Base-by-base conservation (phyloP, 805 yeast genomes). In the Candida saitoana region DNA sequence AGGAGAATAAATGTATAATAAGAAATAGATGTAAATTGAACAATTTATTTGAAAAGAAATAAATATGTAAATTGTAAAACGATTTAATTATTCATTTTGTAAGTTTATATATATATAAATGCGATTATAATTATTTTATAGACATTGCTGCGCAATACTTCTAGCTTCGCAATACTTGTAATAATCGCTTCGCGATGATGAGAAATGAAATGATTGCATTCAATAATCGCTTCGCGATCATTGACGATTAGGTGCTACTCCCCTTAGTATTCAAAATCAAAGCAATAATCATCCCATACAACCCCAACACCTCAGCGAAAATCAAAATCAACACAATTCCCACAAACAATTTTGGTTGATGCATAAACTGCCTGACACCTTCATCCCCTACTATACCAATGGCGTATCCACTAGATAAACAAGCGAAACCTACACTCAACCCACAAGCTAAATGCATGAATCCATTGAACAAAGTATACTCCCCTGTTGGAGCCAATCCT, bases 381-480 rank as follows among this genome's bases (percentile, higher is more conserved):
- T 85, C 95, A 58, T 87, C 96, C 33, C 96, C 96, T 30, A 87
- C 96, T 49, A 87, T 83, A 39, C 96, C 96, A 69, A 87, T 87
- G 44, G 99, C 93, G 65, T 90, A 93, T 35, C 99, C 99, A 45
- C 96, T 86, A 32, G 98, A 90, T 59, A 93, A 74, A 63, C 98
- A 90, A 3, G 98, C 89, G 58, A 93, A 88, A 2, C 99, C 99
- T 34, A 93, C 99, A 29, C 95, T 80, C 46, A 91, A 69, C 1
- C 99, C 99, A 66, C 97, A 89, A 40, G 95, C 90, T 62, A 93
- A 72, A 67, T 93, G 99, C 95, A 93, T 88, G 63, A 89, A 89
- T n/a, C 99, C 99, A 59, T 87, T 86, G 69, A 87, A 93, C 43
- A 93, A 69, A 3, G 96, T 82, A 66, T 93, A 90, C 38, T 81